Conservation (phyloP, 2,329 filamentous ascomycete species). For the Trichophyton mentagrophytes region DNA sequence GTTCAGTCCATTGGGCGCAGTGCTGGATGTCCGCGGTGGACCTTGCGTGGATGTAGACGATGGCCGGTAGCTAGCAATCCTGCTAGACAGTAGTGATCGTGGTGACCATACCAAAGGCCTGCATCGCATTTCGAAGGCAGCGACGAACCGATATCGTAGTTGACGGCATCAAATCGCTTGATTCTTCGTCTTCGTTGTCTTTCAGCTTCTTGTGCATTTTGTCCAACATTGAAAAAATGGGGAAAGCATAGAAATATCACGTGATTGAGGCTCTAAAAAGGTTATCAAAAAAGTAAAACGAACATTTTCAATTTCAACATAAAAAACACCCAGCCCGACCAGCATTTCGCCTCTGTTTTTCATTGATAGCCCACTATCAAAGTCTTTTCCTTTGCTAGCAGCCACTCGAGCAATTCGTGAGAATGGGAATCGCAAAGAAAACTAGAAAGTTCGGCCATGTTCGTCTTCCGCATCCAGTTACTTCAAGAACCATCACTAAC, state of each 20-base stretch:
- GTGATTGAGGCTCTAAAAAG: too few species aligned
- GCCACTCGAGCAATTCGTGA: neutral
- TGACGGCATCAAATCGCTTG: neutral
- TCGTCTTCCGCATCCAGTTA: slow-evolving; percentile 15
- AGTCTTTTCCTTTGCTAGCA: too few species aligned
- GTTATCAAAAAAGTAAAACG: too few species aligned
- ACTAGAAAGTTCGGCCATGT: slow-evolving; percentile 79
- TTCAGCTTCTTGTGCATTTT: too few species aligned
- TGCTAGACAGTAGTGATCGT: neutral
- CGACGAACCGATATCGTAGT: neutral
- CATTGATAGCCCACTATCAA: too few species aligned
- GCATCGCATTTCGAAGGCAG: neutral
- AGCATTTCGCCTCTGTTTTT: too few species aligned
- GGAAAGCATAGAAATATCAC: too few species aligned
- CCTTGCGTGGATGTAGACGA: neutral
- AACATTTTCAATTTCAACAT: too few species aligned
- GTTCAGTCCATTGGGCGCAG: neutral
- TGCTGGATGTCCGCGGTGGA: neutral
- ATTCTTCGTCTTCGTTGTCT: neutral
- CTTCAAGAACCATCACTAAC: neutral
- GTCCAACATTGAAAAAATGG: too few species aligned
- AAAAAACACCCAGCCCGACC: too few species aligned
- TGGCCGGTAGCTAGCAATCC: neutral
- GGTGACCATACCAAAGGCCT: neutral
- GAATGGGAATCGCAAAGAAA: slow-evolving; percentile 79